phyloP scores from a whole-genome alignment of 768 basidiomycete species.

The Mycena crocata region DNA sequence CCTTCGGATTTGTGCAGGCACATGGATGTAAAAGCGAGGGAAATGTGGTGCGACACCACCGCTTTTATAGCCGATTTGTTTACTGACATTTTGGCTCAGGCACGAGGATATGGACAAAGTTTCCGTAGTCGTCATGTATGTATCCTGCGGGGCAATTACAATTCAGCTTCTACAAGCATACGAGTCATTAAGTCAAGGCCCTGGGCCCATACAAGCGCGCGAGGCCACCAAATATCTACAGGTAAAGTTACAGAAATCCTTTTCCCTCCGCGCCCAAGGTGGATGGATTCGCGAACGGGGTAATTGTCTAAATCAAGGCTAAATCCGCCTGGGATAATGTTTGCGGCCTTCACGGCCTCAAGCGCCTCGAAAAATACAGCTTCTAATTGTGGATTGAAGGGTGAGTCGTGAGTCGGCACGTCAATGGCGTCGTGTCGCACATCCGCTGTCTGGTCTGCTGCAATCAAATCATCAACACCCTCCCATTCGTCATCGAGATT shows the following conservation, averaged over 20 bases:
- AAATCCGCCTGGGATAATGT: neutral
- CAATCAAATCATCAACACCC: constrained; percentile 3
- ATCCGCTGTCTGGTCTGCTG: neutral
- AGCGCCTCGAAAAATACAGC: neutral
- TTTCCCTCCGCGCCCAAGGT: constrained; percentile 8
- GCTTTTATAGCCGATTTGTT: constrained; percentile 2
- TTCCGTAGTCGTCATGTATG: neutral
- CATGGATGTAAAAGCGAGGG: constrained; percentile 1
- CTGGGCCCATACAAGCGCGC: constrained; percentile 6
- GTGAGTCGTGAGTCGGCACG: neutral
- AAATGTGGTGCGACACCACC: neutral
- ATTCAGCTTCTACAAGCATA: constrained; percentile 8
- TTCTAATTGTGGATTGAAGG: neutral
- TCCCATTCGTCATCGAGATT: neutral
- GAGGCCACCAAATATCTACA: constrained; percentile 6
- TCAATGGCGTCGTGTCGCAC: constrained; percentile 2
- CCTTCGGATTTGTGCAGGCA: neutral
- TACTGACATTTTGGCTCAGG: neutral
- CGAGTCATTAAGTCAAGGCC: constrained; percentile 10
- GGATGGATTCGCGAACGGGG: constrained; percentile 6
- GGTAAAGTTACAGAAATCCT: neutral
- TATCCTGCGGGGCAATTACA: neutral
- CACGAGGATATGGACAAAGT: neutral
- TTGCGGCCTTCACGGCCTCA: neutral
- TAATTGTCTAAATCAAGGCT: neutral